Evolutionary conservation across 352 stramenopile genomes (phyloP).

Genomic region (Phytopythium litorale): DNA sequence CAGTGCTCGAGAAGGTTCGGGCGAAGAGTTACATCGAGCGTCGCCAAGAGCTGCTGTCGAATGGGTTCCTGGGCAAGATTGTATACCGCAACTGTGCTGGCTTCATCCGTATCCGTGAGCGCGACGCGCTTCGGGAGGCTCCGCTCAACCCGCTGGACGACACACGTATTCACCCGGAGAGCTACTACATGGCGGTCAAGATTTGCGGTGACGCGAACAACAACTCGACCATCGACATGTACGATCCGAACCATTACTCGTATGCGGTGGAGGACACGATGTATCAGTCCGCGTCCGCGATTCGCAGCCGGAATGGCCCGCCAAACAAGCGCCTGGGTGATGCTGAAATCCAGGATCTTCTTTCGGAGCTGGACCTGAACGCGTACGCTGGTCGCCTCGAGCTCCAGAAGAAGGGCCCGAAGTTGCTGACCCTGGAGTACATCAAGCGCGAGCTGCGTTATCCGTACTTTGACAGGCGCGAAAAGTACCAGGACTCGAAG

Average conservation of each 20-base stretch:
- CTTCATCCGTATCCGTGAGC: slow-evolving; percentile 86
- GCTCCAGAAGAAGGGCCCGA: slow-evolving; percentile 87
- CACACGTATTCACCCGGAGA: slow-evolving; percentile 86
- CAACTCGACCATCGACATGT: slow-evolving; percentile 91
- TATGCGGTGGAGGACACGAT: slow-evolving; percentile 90
- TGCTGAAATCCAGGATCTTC: slow-evolving; percentile 81
- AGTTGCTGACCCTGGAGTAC: slow-evolving; percentile 82
- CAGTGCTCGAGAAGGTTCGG: slow-evolving; percentile 79
- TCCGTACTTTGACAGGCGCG: slow-evolving; percentile 87
- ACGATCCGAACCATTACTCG: slow-evolving; percentile 88
- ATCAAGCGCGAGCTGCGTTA: slow-evolving; percentile 89
- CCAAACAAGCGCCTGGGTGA: slow-evolving; percentile 59
- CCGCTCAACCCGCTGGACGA: slow-evolving; percentile 86
- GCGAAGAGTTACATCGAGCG: slow-evolving; percentile 85
- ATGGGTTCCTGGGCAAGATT: slow-evolving; percentile 79
- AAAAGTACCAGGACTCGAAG: slow-evolving; percentile 79
- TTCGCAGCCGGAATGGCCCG: slow-evolving; percentile 58
- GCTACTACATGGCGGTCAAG: slow-evolving; percentile 91
- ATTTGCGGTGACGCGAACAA: slow-evolving; percentile 90
- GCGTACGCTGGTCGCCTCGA: slow-evolving; percentile 85
- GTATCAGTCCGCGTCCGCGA: slow-evolving; percentile 86
- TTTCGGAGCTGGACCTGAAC: slow-evolving; percentile 84
- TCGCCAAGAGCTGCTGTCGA: slow-evolving; percentile 82
- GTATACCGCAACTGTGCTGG: slow-evolving; percentile 87
- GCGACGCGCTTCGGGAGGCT: slow-evolving; percentile 77